These are phyloP conservation scores for Pyracantha coccinea DNA, from an alignment of 331 rosid species.

Conservation along the genomic window DNA sequence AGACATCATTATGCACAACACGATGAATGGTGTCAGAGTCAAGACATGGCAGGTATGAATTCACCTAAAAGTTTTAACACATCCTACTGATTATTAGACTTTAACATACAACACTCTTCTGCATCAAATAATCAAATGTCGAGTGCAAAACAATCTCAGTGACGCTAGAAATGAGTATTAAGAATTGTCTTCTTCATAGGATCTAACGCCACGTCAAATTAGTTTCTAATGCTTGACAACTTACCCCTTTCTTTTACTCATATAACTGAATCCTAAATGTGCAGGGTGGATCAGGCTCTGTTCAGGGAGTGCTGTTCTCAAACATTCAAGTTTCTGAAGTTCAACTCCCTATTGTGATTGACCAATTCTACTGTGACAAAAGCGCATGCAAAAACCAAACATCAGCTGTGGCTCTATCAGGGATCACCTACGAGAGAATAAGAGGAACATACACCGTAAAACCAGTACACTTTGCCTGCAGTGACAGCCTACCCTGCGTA, in stretches of 20 bases:
- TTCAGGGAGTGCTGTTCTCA: constrained; percentile 80
- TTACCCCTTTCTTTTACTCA: constrained; percentile 1
- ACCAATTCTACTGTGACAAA: constrained; percentile 93
- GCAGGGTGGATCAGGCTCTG: constrained; percentile 96
- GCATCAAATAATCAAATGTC: neutral
- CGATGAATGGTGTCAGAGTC: constrained; percentile 45
- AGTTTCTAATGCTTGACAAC: neutral
- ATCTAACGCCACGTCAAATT: neutral
- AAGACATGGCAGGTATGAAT: constrained; percentile 49
- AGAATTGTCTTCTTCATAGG: neutral
- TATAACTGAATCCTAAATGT: constrained; percentile 5
- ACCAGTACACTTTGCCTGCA: constrained; percentile 92
- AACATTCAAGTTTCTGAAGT: constrained; percentile 84
- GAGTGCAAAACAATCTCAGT: neutral
- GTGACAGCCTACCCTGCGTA: constrained; percentile 79
- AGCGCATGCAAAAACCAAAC: constrained; percentile 63
- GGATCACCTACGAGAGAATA: constrained; percentile 80
- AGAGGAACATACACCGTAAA: constrained; percentile 94
- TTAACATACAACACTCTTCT: neutral
- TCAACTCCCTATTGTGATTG: constrained; percentile 84
- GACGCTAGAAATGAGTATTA: neutral
- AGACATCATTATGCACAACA: constrained; percentile 33
- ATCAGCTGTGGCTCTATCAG: constrained; percentile 73
- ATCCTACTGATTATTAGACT: neutral
- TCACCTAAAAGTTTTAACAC: neutral